Evolutionary conservation across 805 yeast genomes (phyloP).

Genomic region (Cyberlindnera suaveolens): DNA sequence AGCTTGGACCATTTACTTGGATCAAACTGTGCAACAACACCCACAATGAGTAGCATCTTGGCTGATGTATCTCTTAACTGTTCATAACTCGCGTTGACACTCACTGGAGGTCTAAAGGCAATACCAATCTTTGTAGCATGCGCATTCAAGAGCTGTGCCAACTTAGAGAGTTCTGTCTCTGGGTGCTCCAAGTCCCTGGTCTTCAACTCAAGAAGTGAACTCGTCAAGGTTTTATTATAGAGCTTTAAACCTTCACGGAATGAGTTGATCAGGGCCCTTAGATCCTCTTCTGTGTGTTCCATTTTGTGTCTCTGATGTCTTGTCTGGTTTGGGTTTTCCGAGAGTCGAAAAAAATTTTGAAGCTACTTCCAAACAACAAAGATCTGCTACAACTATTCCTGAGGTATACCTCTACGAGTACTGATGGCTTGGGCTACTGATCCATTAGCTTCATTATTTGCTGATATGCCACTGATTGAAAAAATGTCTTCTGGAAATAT

Average conservation of each 20-base stretch:
- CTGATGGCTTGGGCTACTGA: too few relatives aligned
- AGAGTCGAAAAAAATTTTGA: background rate
- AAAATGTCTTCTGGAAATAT: too few relatives aligned
- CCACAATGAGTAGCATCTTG: conserved; percentile 37
- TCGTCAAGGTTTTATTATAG: conserved; percentile 8
- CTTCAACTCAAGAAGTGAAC: conserved; percentile 4
- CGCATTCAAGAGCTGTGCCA: conserved; percentile 57
- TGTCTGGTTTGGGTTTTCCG: background rate
- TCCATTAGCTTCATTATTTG: too few relatives aligned
- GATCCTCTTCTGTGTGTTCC: conserved; percentile 15
- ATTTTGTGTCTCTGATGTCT: background rate
- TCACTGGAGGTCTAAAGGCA: conserved; percentile 56
- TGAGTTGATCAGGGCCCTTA: conserved; percentile 15
- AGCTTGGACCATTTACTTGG: conserved; percentile 28
- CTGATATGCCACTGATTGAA: too few relatives aligned
- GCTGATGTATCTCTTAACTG: conserved; percentile 43
- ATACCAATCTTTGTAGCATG: conserved; percentile 75
- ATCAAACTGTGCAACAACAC: conserved; percentile 36
- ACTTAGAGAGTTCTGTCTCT: conserved; percentile 50
- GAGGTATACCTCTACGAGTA: too few relatives aligned
- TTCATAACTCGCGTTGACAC: conserved; percentile 40
- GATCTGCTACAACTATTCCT: too few relatives aligned
- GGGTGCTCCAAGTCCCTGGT: conserved; percentile 33
- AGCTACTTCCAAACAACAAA: too few relatives aligned
- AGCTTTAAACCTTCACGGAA: conserved; percentile 15